These are phyloP conservation scores for Scheffersomyces parashehatae DNA, from an alignment of 1,139 yeast species.

Conservation along the genomic window DNA sequence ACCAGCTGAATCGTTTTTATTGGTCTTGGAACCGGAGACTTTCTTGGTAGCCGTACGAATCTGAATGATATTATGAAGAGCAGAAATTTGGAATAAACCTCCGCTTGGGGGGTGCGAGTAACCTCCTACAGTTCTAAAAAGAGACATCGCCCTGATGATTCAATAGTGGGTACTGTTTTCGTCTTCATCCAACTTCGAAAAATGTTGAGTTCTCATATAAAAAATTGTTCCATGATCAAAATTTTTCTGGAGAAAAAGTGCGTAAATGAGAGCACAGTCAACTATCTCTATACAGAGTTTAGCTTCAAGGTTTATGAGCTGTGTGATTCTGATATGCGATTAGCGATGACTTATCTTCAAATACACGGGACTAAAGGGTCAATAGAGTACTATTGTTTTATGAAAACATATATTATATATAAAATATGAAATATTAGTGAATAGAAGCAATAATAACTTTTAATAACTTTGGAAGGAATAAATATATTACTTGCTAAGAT, in stretches of 20 bases:
- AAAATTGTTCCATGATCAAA: background rate
- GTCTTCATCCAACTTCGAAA: background rate
- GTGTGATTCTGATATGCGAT: no score
- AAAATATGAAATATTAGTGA: no score
- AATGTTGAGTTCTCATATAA: background rate
- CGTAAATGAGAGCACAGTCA: background rate
- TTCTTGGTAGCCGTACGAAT: slow-evolving; percentile 91
- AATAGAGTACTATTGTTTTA: no score
- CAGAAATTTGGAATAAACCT: background rate
- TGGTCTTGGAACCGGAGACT: slow-evolving; percentile 92
- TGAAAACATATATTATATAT: no score
- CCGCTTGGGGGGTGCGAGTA: background rate
- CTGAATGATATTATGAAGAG: slow-evolving; percentile 30
- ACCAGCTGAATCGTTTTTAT: slow-evolving; percentile 94
- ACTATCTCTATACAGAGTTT: background rate
- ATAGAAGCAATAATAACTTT: no score
- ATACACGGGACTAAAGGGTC: no score
- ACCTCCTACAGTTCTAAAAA: background rate
- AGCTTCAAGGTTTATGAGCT: no score
- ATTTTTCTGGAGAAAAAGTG: background rate
- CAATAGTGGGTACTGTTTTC: background rate
- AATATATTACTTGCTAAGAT: no score
- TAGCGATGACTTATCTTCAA: no score
- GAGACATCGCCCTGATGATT: background rate
- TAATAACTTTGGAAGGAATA: no score